Base-by-base conservation (phyloP, 2,329 filamentous ascomycete species). In the Pyrenochaeta sp. region DNA sequence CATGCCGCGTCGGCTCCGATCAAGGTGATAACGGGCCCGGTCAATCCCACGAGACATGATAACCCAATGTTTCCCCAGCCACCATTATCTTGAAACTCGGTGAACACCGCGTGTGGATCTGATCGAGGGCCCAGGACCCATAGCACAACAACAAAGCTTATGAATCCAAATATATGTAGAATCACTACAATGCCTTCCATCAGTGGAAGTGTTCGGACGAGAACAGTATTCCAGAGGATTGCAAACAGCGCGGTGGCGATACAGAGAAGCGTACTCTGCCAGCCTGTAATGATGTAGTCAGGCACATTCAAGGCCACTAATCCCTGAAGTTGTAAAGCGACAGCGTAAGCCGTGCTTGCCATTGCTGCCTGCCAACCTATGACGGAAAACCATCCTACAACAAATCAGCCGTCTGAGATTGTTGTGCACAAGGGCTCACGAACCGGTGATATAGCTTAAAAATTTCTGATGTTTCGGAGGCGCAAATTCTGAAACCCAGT, bases 131-230 rank as follows among this genome's bases (percentile, higher is more conserved):
- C 65, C 43, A 67, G 11, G 4, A 59, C 55, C 62, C 58, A 62
- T 2, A 68, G 49, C 2, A 59, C 53, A 1, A 82, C 75, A 10
- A 83, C 55, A 51, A 82, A 75, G 3, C 75, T 79, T 54, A 83
- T 78, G 57, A 83, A 80, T 1, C 81, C 81, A n/a, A 78, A 60
- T 14, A 83, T 64, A 46, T 84, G 81, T 3, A 83, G 48, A 10
- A 79, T 67, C 3, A 82, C 61, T 11, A 79, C 71, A 7, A 64
- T 33, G 5, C 58, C 49, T 43, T 68, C 61, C 43, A 66, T 47
- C n/a, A 56, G 75, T 74, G 65, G 77, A 66, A 47, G 74, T 18
- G 58, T 54, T 43, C 73, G 75, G 17, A 73, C 72, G 1, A 78
- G 54, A 5, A 75, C 40, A 11, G 75, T 76, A 49, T 79, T 77